phyloP scores from a whole-genome alignment of 2,329 filamentous ascomycete species.

The Colletotrichum eremochloae region DNA sequence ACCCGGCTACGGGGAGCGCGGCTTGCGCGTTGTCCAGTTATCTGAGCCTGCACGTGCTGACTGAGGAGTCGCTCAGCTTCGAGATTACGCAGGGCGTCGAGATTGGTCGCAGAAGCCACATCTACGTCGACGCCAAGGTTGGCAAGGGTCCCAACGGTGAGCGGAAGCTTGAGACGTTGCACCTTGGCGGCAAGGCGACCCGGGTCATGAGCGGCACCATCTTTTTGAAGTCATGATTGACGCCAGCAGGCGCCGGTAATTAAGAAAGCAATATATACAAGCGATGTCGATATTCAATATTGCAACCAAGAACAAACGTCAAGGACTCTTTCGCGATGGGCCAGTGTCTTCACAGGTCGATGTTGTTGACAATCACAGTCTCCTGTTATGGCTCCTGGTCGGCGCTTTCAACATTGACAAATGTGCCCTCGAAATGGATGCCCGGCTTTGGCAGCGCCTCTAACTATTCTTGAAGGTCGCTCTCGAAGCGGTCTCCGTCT shows the following conservation, averaged over 20 bases:
- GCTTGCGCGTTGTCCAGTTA: constrained; percentile 69
- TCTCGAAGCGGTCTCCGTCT: too few relatives aligned
- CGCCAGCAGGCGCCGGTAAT: too few relatives aligned
- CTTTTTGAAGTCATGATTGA: constrained; percentile 3
- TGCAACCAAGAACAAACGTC: not conserved
- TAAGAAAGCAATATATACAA: too few relatives aligned
- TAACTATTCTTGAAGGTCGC: too few relatives aligned
- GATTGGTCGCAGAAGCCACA: constrained; percentile 40
- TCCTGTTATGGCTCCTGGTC: too few relatives aligned
- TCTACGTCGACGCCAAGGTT: constrained; percentile 25
- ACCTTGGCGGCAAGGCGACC: constrained; percentile 34
- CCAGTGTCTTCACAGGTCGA: not conserved
- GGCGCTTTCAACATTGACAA: too few relatives aligned
- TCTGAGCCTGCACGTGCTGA: constrained; percentile 60
- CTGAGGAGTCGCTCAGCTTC: constrained; percentile 43
- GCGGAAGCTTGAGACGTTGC: constrained; percentile 26
- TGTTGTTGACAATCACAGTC: too few relatives aligned
- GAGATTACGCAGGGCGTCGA: constrained; percentile 43
- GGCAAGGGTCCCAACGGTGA: not conserved
- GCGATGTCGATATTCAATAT: not conserved
- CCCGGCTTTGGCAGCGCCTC: too few relatives aligned
- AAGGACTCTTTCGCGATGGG: not conserved
- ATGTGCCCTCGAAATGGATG: too few relatives aligned
- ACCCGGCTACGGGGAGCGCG: constrained; percentile 74
- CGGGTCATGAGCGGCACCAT: constrained; percentile 40